Base-by-base conservation (phyloP, 2,329 filamentous ascomycete genomes). In the Paecilomyces niveus region DNA sequence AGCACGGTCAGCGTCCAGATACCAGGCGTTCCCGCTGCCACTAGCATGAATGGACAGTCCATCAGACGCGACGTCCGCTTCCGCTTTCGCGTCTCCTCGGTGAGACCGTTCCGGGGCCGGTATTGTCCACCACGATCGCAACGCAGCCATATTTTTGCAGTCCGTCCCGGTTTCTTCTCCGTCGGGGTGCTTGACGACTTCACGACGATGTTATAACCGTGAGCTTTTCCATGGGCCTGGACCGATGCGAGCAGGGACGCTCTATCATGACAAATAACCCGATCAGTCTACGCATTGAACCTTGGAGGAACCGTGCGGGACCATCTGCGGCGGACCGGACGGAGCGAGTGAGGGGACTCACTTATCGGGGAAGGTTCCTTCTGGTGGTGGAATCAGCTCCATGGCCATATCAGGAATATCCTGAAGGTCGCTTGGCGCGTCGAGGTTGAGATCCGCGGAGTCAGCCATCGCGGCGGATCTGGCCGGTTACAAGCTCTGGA, bases 131-230 rank as follows among this genome's bases (percentile, higher is more conserved):
- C 75, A 24, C 75, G 74, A 63, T 77, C 75, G 65, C 75, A 77
- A 54, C 75, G 72, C 59, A 77, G 63, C 75, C 75, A 77, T 8
- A 78, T 70, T 54, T 78, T 78, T 35, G 74, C 74, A 1, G 74
- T 76, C 10, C 75, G 72, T 31, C 74, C 74, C 6, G 75, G 75
- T 55, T 78, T 78, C 63, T 77, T 76, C 57, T 77, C 74, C 5
- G 74, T 77, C 6, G 75, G 75, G 1, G 72, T 76, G 59, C 74
- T 77, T 18, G 75, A 78, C n/a, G 75, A 77, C 55, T 78, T 78
- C 54, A 78, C 73, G 8, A 77, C 75, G 24, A 78, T 70, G 62
- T 77, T 76, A 60, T 78, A 78, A 21, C 75, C 75, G 63, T 77
- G 74, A 3, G 70, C 64, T 63, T 76, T 77, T 31, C 72, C 74